A percentile compares a stretch with the other conserved stretches of the same genome.
phyloP scores from a whole-genome alignment of 495 filamentous ascomycete genomes.

The Aspergillus affinis region DNA sequence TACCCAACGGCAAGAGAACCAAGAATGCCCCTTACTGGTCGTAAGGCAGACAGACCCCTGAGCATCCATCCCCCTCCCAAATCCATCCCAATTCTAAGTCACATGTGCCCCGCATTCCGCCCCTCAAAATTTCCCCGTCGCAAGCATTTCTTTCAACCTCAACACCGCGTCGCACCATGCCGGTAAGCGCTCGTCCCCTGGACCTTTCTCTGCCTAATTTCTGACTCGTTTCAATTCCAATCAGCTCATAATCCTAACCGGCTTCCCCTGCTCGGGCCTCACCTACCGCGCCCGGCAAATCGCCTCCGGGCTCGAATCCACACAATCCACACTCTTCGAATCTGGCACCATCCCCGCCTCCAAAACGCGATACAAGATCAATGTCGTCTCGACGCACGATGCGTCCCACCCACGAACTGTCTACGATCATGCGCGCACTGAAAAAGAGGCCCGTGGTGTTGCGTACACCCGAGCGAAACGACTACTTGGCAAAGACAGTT shows the following conservation, averaged over 20 bases:
- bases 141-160: background rate
- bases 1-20: too few relatives aligned
- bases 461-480: constrained; percentile 85
- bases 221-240: background rate
- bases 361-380: constrained; percentile 52
- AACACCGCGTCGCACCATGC: constrained; percentile 27
- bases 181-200: constrained; percentile 22
- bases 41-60: too few relatives aligned
- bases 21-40: too few relatives aligned
- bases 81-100: constrained; percentile 15
- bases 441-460: constrained; percentile 90
- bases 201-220: background rate
- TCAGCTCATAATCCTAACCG: constrained; percentile 89
- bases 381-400: constrained; percentile 59
- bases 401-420: constrained; percentile 45
- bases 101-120: constrained; percentile 33
- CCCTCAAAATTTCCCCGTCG: background rate
- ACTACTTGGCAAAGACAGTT: constrained; percentile 69
- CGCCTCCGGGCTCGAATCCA: constrained; percentile 43
- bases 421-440: constrained; percentile 62
- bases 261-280: constrained; percentile 91
- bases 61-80: too few relatives aligned
- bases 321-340: constrained; percentile 26
- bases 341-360: constrained; percentile 40
- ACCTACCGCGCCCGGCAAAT: constrained; percentile 83